Base-by-base conservation (phyloP, 331 rosid genomes). In the Malus hybrid region DNA sequence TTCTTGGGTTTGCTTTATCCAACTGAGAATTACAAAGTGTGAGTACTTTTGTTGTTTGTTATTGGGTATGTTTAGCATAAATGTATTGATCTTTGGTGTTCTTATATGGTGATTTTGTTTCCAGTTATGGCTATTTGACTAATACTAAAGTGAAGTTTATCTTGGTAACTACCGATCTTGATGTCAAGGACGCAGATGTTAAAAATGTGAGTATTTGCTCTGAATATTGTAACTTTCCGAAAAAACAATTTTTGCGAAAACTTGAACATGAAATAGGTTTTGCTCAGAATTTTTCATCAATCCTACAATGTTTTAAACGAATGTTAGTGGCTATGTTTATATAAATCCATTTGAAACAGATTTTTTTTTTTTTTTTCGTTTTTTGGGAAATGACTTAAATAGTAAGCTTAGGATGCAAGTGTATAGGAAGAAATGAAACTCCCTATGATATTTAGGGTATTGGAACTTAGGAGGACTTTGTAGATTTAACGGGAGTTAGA, bases 141-240 rank as follows among this genome's bases (percentile, higher is more conserved):
- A 94, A 94, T 78, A 94, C 99, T 11, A 92, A 92, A 84, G 99
- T 94, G 82, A 94, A 94, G 85, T 90, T 94, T 77, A 92, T 92
- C 70, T 82, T 94, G 91, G 99, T 94, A 42, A 90, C 99, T 44
- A 87, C 93, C 19, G 99, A 94, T 92, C 88, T 94, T 50, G 97
- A 94, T 92, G 93, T 90, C 75, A 89, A 84, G 80, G 97, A 92
- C 75, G 93, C 97, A 8, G 99, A 94, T 89, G 97, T 92, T 48
- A 88, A 97, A 79, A 85, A 85, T 89, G 97, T 94, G 88, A 94
- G 99, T 65, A 7, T 42, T 48, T 5, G 55, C 56, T 56, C 50
- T 10, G 46, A 42, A 42, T 42, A 10, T 39, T 39, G 46, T 10
- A 42, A 42, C 46, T 42, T 42, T 4, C 13, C 46, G 13, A 42